phyloP scores from a whole-genome alignment of 1,284 basidiomycete genomes.

The Violaceomyces palustris region DNA sequence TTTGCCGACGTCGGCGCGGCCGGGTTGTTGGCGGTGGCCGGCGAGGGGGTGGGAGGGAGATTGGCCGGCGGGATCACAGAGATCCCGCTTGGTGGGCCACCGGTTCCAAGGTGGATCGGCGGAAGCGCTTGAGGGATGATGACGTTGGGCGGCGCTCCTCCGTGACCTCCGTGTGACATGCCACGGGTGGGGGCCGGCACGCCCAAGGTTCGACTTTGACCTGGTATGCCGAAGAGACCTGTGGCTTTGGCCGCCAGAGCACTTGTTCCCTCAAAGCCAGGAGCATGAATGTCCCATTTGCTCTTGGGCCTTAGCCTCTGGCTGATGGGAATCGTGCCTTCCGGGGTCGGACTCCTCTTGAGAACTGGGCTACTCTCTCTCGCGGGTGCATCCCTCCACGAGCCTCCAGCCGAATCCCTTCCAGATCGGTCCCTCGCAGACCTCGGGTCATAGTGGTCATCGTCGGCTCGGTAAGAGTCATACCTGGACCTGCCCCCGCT shows the following conservation, averaged over 20 bases:
- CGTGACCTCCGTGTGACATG: constrained; percentile 1
- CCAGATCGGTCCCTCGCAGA: constrained; percentile 51
- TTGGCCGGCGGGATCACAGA: neutral
- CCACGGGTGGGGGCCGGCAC: constrained; percentile 10
- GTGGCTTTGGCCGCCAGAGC: constrained; percentile 96
- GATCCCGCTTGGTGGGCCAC: neutral
- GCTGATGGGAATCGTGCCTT: constrained; percentile 73
- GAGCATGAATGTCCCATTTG: constrained; percentile 91
- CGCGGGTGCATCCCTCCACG: constrained; percentile 21
- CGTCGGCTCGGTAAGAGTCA: constrained; percentile 13
- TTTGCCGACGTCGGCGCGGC: neutral
- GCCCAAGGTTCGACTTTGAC: constrained; percentile 74
- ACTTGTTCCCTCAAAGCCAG: constrained; percentile 88
- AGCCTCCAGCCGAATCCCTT: constrained; percentile 55
- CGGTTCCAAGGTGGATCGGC: constrained; percentile 71
- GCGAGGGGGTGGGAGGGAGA: neutral
- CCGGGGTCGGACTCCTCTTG: constrained; percentile 82
- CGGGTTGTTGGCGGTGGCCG: neutral
- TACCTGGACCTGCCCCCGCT: constrained; percentile 2
- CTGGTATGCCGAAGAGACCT: constrained; percentile 88
- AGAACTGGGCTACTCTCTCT: constrained; percentile 62
- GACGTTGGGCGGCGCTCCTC: constrained; percentile 9
- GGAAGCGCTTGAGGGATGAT: constrained; percentile 60
- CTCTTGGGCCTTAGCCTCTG: constrained; percentile 80
- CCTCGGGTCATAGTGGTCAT: constrained; percentile 50